Base-by-base conservation (phyloP, 140 eudicot genomes). In the Oenanthe javanica region DNA sequence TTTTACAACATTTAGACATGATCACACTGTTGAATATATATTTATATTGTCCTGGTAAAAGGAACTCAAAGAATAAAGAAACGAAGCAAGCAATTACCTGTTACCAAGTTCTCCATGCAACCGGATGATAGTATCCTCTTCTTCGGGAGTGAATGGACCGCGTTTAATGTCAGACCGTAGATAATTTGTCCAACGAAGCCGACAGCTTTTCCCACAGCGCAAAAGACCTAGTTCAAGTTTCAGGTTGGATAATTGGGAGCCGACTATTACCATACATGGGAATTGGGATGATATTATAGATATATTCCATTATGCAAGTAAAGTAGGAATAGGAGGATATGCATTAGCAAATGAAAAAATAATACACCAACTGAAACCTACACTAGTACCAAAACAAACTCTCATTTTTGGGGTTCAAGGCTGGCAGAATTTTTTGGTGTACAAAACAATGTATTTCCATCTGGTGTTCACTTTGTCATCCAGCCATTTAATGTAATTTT, bases 151-250 rank as follows among this genome's bases (percentile, higher is more conserved):
- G 72, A 91, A 91, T 70, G 91, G 85, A 77, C 97, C 97, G 0
- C 94, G 89, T 73, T 80, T 89, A 63, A 91, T 91, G 82, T 87
- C 91, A 49, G 97, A 93, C n/a, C 97, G 85, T 36, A 91, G 94
- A 80, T 91, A 91, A 57, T 91, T 91, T 61, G 86, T 85, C 97
- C 94, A 89, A 42, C 92, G 89, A 64, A 91, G 92, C 69, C 97
- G 84, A 79, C 97, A 91, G 81, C 94, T 91, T 87, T 91, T 91
- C 76, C 97, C 97, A 81, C 94, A 89, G 55, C 92, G 88, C 63
- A 52, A 57, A 61, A 91, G 97, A 72, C 97, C 92, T 91, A 78
- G 59, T 42, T 75, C 54, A 75, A 48, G 45, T 47, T 75, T n/a
- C 63, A 46, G 23, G 45, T 23, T 48, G 5, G 76, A 71, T 5